Evolutionary conservation across 2,329 filamentous ascomycete species (phyloP).

Genomic region (Venturia nashicola): DNA sequence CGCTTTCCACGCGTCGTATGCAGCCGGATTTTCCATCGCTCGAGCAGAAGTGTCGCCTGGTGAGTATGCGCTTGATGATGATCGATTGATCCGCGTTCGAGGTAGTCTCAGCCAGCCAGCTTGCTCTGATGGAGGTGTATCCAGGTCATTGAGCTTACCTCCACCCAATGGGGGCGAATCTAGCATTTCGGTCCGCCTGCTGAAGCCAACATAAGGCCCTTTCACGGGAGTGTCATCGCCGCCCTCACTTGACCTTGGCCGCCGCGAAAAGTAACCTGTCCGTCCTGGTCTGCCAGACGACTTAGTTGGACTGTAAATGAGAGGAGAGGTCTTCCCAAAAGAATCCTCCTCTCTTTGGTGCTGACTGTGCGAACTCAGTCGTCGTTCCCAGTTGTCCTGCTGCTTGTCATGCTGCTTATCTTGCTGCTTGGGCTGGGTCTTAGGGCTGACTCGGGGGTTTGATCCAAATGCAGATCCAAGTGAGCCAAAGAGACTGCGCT

Average conservation of each 20-base stretch:
- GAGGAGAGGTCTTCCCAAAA: background rate
- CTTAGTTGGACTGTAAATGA: background rate
- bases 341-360: background rate
- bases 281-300: background rate
- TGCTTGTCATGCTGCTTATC: background rate
- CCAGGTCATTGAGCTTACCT: background rate
- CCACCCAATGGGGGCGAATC: background rate
- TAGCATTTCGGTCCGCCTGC: background rate
- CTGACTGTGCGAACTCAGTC: background rate
- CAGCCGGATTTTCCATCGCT: background rate
- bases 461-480: background rate
- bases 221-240: background rate
- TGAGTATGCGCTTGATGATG: slow-evolving; percentile 1
- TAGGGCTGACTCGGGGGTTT: background rate
- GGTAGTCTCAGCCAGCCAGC: background rate
- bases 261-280: background rate
- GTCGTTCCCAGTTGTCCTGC: background rate
- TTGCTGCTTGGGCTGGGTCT: background rate
- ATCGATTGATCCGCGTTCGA: background rate
- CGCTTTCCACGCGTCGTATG: background rate
- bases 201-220: background rate
- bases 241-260: background rate
- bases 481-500: background rate
- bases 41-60: slow-evolving; percentile 4
- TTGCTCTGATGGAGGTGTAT: background rate